These are phyloP conservation scores for Auxenochlorella pyrenoidosa DNA, from an alignment of 139 green algal genomes.

Conservation along the genomic window DNA sequence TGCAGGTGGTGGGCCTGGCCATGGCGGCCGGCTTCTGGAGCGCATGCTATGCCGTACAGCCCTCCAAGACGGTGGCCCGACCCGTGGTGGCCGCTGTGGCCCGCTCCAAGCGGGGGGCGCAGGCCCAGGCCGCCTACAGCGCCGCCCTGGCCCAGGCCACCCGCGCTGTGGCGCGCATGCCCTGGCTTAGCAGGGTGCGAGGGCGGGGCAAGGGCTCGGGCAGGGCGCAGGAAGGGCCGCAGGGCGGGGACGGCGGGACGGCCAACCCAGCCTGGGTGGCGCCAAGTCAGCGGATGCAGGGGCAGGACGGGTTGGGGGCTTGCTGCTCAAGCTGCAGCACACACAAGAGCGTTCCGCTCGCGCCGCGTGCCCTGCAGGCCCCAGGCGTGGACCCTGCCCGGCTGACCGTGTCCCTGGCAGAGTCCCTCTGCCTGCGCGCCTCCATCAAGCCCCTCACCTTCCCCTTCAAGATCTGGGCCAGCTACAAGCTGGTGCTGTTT, in stretches of 20 bases:
- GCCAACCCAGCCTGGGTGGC: too few species aligned
- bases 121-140: slow-evolving; percentile 31
- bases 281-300: too few species aligned
- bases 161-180: slow-evolving; percentile 72
- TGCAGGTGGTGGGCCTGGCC: slow-evolving; percentile 19
- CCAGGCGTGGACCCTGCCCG: slow-evolving; percentile 25
- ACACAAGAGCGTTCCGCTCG: neutral
- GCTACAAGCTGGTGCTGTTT: slow-evolving; percentile 21
- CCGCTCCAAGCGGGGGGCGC: neutral
- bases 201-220: too few species aligned
- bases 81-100: neutral
- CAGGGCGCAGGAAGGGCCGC: neutral
- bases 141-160: slow-evolving; percentile 62
- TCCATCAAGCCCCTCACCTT: slow-evolving; percentile 59
- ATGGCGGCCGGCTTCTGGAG: slow-evolving; percentile 43
- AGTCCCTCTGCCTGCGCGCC: slow-evolving; percentile 46
- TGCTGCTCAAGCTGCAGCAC: neutral
- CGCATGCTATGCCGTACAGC: slow-evolving; percentile 43
- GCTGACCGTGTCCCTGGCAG: slow-evolving; percentile 50
- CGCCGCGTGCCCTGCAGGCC: neutral
- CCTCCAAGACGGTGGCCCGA: slow-evolving; percentile 16
- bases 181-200: slow-evolving; percentile 36
- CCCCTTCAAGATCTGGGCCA: slow-evolving; percentile 57
- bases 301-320: too few species aligned
- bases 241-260: neutral